Conservation (phyloP, 2,329 filamentous ascomycete species). For the Leptodontidium sp. region DNA sequence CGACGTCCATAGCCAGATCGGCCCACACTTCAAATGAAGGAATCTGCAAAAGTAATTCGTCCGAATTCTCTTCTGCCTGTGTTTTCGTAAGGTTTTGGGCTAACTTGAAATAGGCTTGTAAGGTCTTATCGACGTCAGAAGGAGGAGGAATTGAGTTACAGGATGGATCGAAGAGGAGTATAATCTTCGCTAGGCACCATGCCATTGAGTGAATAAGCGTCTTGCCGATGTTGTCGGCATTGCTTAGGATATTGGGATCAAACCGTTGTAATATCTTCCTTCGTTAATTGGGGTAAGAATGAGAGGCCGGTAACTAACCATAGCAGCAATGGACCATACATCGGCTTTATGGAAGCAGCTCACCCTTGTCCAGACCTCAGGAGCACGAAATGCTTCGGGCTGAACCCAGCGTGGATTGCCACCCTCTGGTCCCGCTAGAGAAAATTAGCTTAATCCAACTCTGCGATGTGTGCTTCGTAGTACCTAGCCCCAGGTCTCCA, state of each 20-base stretch:
- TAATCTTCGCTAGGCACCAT: slow-evolving; percentile 34
- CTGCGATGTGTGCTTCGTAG: background rate
- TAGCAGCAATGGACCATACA: slow-evolving; percentile 33
- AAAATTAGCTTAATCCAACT: slow-evolving; percentile 7
- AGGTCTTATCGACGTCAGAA: slow-evolving; percentile 28
- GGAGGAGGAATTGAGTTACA: slow-evolving; percentile 31
- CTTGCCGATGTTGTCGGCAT: slow-evolving; percentile 31
- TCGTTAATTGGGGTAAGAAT: slow-evolving; percentile 29
- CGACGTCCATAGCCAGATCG: slow-evolving; percentile 29
- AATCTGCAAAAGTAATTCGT: slow-evolving; percentile 32
- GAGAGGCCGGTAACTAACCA: slow-evolving; percentile 30
- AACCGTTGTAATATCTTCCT: slow-evolving; percentile 30
- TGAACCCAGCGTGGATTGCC: slow-evolving; percentile 7
- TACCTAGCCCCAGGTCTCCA: slow-evolving; percentile 16
- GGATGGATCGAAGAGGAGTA: slow-evolving; percentile 25
- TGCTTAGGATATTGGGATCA: slow-evolving; percentile 30
- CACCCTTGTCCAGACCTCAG: slow-evolving; percentile 31
- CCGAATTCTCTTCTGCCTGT: slow-evolving; percentile 27
- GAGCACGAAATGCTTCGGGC: slow-evolving; percentile 23
- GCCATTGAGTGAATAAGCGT: slow-evolving; percentile 28
- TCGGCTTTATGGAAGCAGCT: slow-evolving; percentile 32
- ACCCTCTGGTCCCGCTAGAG: slow-evolving; percentile 12
- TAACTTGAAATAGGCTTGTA: slow-evolving; percentile 30
- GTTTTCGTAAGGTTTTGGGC: slow-evolving; percentile 31
- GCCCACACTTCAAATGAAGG: slow-evolving; percentile 33